Base-by-base conservation (phyloP, 176 grass and related monocot genomes). In the Aegilops speltoides region DNA sequence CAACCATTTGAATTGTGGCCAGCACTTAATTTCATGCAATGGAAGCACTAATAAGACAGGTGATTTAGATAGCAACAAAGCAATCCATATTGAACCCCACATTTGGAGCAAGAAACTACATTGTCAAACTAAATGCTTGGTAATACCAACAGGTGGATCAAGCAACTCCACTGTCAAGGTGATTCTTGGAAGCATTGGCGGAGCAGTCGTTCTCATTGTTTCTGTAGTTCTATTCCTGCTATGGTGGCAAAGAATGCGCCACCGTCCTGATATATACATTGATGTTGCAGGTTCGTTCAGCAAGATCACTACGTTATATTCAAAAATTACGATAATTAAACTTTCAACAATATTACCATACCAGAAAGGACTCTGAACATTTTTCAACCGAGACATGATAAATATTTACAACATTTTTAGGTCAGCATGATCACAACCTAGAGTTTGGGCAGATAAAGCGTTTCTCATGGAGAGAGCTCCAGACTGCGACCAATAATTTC, bases 381-480 rank as follows among this genome's bases (percentile, higher is more conserved):
- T 25, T 86, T 79, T 73, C 43, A 82, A 48, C 65, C 22, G 4
- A 80, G 24, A 80, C 2, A 48, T 73, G 33, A 84, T 61, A 33
- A 87, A 61, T 23, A 81, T 81, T 19, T 69, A 24, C 28, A 81
- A 69, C 29, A 50, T 56, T 82, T 76, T 36, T 80, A 95, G 96
- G 93, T 85, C 89, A 95, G 79, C 77, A 89, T 79, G 93, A 95
- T 69, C 87, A 80, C 29, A 95, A n/a, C 56, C 78, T 98, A 73
- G 88, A 80, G 19, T 87, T 99, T 46, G 97, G 97, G 43, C 94
- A 99, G 81, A 89, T 99, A 88, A 94, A 96, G 73, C 84, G 87
- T 68, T 99, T 99, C 77, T 80, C 87, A 34, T 99, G 80, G 87
- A 26, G 87, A 29, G 92, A 96, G 62, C 87, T 99, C 40, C 85